phyloP scores from a whole-genome alignment of 305 asterid genomes.

The Andrographis paniculata region DNA sequence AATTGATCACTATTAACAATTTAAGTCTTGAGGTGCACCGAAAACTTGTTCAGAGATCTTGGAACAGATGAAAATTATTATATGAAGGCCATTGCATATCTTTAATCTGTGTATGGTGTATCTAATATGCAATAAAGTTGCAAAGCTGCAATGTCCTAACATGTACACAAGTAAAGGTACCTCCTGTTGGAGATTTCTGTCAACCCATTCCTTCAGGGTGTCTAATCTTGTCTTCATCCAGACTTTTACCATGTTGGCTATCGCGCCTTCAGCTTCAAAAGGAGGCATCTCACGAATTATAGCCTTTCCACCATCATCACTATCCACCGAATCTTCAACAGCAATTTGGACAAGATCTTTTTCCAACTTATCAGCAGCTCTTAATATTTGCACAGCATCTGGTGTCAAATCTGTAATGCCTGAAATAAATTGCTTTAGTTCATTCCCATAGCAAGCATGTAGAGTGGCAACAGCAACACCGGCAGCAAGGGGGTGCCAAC shows the following conservation, averaged over 20 bases:
- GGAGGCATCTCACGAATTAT: slow-evolving; percentile 98
- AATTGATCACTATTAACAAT: too few relatives aligned
- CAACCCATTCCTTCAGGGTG: slow-evolving; percentile 80
- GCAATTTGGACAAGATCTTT: slow-evolving; percentile 89
- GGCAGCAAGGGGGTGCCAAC: slow-evolving; percentile 94
- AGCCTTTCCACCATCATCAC: slow-evolving; percentile 98
- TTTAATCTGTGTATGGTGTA: background rate
- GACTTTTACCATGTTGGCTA: slow-evolving; percentile 70
- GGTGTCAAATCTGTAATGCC: slow-evolving; percentile 87
- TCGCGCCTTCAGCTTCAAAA: slow-evolving; percentile 89
- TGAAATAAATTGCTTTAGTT: slow-evolving; percentile 78
- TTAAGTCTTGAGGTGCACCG: too few relatives aligned
- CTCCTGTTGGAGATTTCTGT: slow-evolving; percentile 94
- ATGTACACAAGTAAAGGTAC: slow-evolving; percentile 25
- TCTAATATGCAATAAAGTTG: background rate
- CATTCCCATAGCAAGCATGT: slow-evolving; percentile 86
- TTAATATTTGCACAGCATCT: slow-evolving; percentile 80
- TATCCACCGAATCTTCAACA: slow-evolving; percentile 92
- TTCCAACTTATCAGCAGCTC: slow-evolving; percentile 95
- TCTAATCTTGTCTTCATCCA: slow-evolving; percentile 91
- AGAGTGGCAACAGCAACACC: slow-evolving; percentile 97
- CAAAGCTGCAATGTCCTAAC: background rate
- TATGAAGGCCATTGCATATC: too few relatives aligned
- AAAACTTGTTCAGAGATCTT: too few relatives aligned
- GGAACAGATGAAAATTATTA: too few relatives aligned